These are phyloP conservation scores for Solanum medicagineum DNA, from an alignment of 257 asterid species.

Conservation along the genomic window DNA sequence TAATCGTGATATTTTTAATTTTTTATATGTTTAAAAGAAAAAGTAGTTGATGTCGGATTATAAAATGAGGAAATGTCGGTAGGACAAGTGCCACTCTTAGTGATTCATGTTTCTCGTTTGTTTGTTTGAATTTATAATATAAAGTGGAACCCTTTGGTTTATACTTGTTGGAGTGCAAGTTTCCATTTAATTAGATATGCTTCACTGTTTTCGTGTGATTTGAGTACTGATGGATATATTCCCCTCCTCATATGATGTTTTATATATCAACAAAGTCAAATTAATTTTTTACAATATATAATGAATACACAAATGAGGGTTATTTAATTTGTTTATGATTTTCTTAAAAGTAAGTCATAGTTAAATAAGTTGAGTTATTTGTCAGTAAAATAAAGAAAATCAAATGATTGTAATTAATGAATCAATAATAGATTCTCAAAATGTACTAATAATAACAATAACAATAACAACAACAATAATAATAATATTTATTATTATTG, in stretches of 20 bases:
- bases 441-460: not conserved
- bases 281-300: not conserved
- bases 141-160: not conserved
- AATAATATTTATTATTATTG: too few relatives aligned
- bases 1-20: not conserved
- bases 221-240: not conserved
- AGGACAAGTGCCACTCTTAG: not conserved
- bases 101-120: not conserved
- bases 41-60: not conserved
- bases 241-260: not conserved
- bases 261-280: not conserved
- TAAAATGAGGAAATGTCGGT: not conserved
- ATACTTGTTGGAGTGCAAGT: not conserved
- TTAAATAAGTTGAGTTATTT: too few relatives aligned
- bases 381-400: not conserved
- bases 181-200: not conserved
- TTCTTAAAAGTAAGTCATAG: too few relatives aligned
- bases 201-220: not conserved
- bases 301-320: not conserved
- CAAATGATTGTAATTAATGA: not conserved
- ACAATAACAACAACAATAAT: too few relatives aligned
- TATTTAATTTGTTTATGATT: not conserved
- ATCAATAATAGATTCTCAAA: not conserved
- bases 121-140: not conserved
- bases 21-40: not conserved